These are phyloP conservation scores for Lepraria neglecta DNA, from an alignment of 495 filamentous ascomycete species.

Conservation along the genomic window DNA sequence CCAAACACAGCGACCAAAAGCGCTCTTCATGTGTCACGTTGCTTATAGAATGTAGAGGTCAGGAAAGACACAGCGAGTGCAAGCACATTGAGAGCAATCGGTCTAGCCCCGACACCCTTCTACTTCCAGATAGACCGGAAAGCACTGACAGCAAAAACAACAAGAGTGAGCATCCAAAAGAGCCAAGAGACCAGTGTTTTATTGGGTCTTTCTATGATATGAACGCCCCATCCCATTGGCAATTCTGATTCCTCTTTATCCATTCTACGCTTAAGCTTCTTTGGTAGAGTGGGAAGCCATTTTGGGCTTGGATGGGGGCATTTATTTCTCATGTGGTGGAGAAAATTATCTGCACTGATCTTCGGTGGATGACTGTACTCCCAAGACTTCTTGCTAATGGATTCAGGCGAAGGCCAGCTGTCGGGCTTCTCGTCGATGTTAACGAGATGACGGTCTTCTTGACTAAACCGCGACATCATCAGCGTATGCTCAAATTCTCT, in stretches of 20 bases:
- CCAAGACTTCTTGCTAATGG: too few relatives aligned
- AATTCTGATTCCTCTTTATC: background rate
- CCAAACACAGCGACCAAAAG: too few relatives aligned
- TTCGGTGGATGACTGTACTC: too few relatives aligned
- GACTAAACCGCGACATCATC: too few relatives aligned
- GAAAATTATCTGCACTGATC: too few relatives aligned
- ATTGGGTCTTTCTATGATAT: background rate
- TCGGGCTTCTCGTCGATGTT: too few relatives aligned
- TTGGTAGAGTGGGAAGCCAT: background rate
- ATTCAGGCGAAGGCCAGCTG: too few relatives aligned
- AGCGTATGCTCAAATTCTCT: too few relatives aligned
- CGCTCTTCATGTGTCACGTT: background rate
- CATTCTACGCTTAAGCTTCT: background rate
- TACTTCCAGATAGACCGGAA: background rate
- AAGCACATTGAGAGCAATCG: background rate
- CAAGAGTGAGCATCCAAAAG: background rate
- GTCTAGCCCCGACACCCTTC: background rate
- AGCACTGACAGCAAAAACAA: background rate
- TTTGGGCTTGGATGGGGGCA: too few relatives aligned
- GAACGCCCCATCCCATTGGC: background rate
- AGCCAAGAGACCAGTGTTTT: background rate
- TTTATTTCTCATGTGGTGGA: too few relatives aligned
- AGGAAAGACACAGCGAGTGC: background rate
- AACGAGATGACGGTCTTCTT: too few relatives aligned
- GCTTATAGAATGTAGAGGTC: background rate